Percentiles rank a stretch among this genome's conserved stretches.
Evolutionary conservation across 495 filamentous ascomycete genomes (phyloP).

Genomic region (Talaromyces proteolyticus): DNA sequence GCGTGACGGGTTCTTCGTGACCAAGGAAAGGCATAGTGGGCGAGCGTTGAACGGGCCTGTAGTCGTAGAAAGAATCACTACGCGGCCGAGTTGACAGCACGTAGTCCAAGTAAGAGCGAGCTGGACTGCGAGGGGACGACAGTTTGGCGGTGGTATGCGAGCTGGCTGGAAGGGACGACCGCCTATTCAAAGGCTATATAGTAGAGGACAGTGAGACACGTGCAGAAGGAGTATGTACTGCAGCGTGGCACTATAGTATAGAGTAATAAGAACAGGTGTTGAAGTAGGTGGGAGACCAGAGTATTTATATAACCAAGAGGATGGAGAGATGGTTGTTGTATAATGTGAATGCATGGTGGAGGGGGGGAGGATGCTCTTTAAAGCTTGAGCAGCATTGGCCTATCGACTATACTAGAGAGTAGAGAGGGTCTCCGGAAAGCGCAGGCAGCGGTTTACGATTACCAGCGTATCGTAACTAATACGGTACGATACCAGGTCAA

Average conservation of each 20-base stretch:
- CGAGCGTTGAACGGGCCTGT: background rate
- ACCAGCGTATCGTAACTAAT: background rate
- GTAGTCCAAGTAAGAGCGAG: background rate
- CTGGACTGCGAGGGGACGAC: slow-evolving; percentile 3
- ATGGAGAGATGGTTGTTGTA: background rate
- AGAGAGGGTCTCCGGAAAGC: too few species aligned
- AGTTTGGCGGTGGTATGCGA: slow-evolving; percentile 3
- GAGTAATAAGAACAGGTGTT: too few species aligned
- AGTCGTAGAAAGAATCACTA: slow-evolving; percentile 6
- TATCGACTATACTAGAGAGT: background rate
- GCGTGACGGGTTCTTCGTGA: slow-evolving; percentile 10
- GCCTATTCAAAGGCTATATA: too few species aligned
- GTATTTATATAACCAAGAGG: background rate
- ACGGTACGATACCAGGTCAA: background rate
- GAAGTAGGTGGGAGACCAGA: background rate
- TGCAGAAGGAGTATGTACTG: too few species aligned
- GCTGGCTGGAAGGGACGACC: too few species aligned
- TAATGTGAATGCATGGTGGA: too few species aligned
- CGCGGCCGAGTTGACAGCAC: slow-evolving; percentile 1
- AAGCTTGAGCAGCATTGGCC: background rate
- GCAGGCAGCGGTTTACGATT: background rate
- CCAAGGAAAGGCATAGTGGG: slow-evolving; percentile 8
- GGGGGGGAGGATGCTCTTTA: background rate
- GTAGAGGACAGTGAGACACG: too few species aligned
- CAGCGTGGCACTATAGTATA: too few species aligned